A percentile compares a stretch with the other conserved stretches of the same genome.
Evolutionary conservation across 2,329 filamentous ascomycete genomes (phyloP).

Genomic region (Botryotinia calthae): DNA sequence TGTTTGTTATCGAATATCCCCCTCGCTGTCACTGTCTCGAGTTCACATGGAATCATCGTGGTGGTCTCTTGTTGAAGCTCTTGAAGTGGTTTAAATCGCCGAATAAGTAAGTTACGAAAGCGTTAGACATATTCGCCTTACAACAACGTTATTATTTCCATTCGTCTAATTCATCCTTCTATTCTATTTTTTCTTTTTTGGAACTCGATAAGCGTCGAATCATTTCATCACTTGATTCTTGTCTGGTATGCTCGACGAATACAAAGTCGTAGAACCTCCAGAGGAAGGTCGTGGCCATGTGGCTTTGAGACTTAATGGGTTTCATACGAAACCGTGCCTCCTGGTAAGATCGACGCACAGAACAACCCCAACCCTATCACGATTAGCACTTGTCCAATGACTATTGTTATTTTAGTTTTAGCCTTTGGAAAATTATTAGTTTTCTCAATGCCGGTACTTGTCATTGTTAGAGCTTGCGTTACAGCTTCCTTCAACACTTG

Average conservation of each 20-base stretch:
- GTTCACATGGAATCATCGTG: background rate
- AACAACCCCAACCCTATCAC: background rate
- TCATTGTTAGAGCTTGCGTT: constrained; percentile 21
- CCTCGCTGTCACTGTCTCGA: background rate
- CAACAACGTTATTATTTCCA: background rate
- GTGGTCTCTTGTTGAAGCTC: background rate
- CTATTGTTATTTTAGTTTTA: constrained; percentile 1
- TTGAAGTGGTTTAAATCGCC: background rate
- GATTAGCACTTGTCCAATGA: background rate
- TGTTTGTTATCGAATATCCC: background rate
- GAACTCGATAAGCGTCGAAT: constrained; percentile 10
- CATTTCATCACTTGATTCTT: background rate
- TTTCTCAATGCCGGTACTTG: constrained; percentile 4
- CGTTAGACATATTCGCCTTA: background rate
- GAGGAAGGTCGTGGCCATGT: background rate
- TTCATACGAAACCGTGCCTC: constrained; percentile 21
- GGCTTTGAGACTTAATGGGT: constrained; percentile 19
- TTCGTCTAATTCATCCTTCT: background rate
- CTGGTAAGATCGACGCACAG: background rate
- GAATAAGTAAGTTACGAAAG: background rate
- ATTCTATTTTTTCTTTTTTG: background rate
- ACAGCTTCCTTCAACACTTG: constrained; percentile 8
- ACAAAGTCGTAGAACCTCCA: background rate
- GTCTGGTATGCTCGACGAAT: background rate
- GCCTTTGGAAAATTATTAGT: background rate